These are phyloP conservation scores for Talaromyces sp. DNA, from an alignment of 2,329 filamentous ascomycete species.

Conservation along the genomic window DNA sequence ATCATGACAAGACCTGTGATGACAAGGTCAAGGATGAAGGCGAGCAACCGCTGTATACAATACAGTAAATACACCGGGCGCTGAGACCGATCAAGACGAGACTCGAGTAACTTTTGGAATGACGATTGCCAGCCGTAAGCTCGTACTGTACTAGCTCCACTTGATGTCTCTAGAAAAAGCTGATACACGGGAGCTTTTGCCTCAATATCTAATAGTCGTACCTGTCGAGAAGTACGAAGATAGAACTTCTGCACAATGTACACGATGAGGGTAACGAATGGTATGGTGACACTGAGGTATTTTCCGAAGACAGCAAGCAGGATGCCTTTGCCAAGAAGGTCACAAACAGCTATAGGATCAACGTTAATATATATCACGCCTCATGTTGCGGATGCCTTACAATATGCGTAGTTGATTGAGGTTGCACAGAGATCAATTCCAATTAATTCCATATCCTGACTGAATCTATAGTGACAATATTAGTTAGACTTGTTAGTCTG, in stretches of 20 bases:
- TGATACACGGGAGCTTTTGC: slow-evolving; percentile 55
- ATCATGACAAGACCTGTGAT: neutral
- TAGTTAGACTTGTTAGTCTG: too few relatives aligned
- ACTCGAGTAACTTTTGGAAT: slow-evolving; percentile 45
- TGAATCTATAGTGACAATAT: slow-evolving; percentile 19
- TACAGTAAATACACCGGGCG: slow-evolving; percentile 2
- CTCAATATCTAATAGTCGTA: slow-evolving; percentile 58
- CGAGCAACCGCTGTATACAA: neutral
- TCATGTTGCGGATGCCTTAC: too few relatives aligned
- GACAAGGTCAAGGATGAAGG: neutral
- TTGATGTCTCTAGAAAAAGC: slow-evolving; percentile 54
- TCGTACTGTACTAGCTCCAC: slow-evolving; percentile 51
- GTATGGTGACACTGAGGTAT: neutral
- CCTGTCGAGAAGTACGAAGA: slow-evolving; percentile 55
- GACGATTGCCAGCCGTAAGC: slow-evolving; percentile 50
- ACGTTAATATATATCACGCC: too few relatives aligned
- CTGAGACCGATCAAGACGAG: slow-evolving; percentile 15
- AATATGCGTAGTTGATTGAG: neutral
- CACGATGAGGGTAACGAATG: neutral
- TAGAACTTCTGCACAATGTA: slow-evolving; percentile 50
- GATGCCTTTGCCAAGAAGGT: neutral
- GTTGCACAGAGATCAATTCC: slow-evolving; percentile 17
- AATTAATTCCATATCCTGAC: slow-evolving; percentile 24
- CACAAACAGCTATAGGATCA: neutral
- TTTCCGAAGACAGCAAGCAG: neutral